phyloP scores from a whole-genome alignment of 345 rosid species.

The Eucalyptus melliodora region DNA sequence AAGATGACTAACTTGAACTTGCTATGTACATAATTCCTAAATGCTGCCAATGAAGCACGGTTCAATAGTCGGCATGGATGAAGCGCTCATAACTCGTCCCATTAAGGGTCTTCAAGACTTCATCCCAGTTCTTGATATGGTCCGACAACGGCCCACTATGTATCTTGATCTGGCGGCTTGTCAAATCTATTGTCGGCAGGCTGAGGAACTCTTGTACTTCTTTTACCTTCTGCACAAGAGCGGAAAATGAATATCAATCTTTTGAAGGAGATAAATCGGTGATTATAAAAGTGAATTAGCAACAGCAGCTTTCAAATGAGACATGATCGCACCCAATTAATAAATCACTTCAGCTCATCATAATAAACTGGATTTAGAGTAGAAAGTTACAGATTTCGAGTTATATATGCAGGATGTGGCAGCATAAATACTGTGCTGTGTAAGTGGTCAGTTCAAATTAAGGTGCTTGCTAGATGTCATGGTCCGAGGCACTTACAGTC shows the following conservation, averaged over 20 bases:
- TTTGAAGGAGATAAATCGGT: neutral
- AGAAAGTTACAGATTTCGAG: neutral
- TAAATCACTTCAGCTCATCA: neutral
- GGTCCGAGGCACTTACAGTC: slow-evolving; percentile 15
- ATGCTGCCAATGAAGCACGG: neutral
- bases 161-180: slow-evolving; percentile 87
- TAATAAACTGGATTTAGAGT: neutral
- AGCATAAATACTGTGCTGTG: neutral
- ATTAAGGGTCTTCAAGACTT: slow-evolving; percentile 44
- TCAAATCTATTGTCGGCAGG: slow-evolving; percentile 45
- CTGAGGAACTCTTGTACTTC: slow-evolving; percentile 68
- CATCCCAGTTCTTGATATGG: slow-evolving; percentile 76
- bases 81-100: slow-evolving; percentile 56
- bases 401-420: neutral
- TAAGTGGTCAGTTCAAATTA: neutral
- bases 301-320: neutral
- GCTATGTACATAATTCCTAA: neutral
- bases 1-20: neutral
- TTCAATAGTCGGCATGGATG: slow-evolving; percentile 53
- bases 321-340: neutral
- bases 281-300: neutral
- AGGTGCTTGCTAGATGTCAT: neutral
- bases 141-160: slow-evolving; percentile 66
- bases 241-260: neutral
- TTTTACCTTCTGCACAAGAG: slow-evolving; percentile 46